Evolutionary conservation across 371 early-diverging fungal genomes (phyloP).

Genomic region (Saksenaea oblongispora): DNA sequence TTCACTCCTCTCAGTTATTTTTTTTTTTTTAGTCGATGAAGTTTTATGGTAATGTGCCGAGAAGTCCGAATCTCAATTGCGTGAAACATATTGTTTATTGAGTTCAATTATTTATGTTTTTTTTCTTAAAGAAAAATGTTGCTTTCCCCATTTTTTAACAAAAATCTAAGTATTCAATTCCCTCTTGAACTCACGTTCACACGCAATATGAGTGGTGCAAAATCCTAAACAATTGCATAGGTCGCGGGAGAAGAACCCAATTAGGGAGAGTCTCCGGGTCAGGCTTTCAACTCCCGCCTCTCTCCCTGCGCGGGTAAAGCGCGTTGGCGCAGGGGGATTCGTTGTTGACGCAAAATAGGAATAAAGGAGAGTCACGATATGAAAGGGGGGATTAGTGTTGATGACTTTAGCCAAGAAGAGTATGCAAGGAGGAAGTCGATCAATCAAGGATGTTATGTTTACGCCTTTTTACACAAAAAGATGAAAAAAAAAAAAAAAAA

Average conservation of each 20-base stretch:
- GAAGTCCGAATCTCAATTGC: constrained; percentile 5
- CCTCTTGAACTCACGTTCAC: constrained; percentile 3
- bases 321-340: neutral
- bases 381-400: neutral
- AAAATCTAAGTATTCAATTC: neutral
- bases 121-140: constrained; percentile 6
- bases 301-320: neutral
- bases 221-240: constrained; percentile 7
- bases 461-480: neutral
- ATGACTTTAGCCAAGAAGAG: neutral
- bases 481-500: neutral
- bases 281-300: neutral
- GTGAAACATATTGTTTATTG: neutral
- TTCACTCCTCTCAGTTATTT: neutral
- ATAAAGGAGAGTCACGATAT: neutral
- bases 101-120: neutral
- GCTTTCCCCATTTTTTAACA: neutral
- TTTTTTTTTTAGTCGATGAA: constrained; percentile 11
- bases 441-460: neutral
- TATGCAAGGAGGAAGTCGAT: neutral
- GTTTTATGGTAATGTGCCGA: constrained; percentile 4
- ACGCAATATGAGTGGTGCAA: constrained; percentile 11
- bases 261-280: constrained; percentile 12
- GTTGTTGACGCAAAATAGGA: neutral
- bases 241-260: constrained; percentile 17